Conservation (phyloP, 2,329 filamentous ascomycete genomes). For the Claviceps sorghi region DNA sequence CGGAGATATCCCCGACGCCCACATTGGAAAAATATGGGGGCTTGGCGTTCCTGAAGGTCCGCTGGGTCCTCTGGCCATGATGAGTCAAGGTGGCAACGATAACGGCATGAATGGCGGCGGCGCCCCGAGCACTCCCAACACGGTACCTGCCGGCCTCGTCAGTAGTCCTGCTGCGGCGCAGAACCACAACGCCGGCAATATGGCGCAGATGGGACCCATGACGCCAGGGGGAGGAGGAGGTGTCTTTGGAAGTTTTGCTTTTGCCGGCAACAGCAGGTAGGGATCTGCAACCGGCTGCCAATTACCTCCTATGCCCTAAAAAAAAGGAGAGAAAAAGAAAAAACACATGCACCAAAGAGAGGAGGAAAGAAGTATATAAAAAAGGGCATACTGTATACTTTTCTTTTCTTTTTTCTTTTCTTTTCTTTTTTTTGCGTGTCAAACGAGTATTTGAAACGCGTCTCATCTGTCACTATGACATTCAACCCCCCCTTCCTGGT, state of each 20-base stretch:
- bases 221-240: conserved; percentile 65
- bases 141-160: conserved; percentile 36
- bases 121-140: conserved; percentile 54
- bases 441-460: background rate
- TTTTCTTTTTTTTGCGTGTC: no score
- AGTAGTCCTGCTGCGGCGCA: conserved; percentile 32
- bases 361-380: background rate
- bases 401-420: background rate
- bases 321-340: background rate
- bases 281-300: conserved; percentile 8
- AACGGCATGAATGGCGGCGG: conserved; percentile 20
- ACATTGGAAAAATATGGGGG: conserved; percentile 85
- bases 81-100: conserved; percentile 23
- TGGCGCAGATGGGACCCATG: conserved; percentile 50
- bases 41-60: conserved; percentile 56
- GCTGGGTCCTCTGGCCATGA: conserved; percentile 18
- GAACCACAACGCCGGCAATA: conserved; percentile 40
- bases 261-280: conserved; percentile 27
- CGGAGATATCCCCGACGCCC: conserved; percentile 64
- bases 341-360: background rate
- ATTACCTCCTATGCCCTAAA: conserved; percentile 3
- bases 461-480: background rate
- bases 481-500: no score
- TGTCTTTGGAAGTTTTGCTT: conserved; percentile 60
- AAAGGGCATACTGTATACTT: background rate